phyloP scores from a whole-genome alignment of 2,329 filamentous ascomycete genomes.

The Aspergillus unguis region DNA sequence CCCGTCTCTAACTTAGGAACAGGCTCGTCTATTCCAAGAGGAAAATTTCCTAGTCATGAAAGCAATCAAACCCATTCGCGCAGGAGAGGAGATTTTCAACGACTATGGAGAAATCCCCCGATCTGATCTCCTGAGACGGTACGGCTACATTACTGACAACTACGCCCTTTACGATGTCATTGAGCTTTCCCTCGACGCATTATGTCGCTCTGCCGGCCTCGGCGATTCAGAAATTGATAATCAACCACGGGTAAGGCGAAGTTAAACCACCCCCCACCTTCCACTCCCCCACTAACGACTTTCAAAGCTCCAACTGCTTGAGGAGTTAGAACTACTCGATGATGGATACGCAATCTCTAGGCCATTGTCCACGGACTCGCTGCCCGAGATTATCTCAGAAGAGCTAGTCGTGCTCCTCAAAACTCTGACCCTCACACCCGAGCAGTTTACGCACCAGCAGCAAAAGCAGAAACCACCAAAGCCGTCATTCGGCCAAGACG shows the following conservation, averaged over 20 bases:
- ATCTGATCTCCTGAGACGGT: slow-evolving; percentile 76
- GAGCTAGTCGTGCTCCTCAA: slow-evolving; percentile 40
- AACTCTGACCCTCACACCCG: slow-evolving; percentile 30
- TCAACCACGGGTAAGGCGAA: slow-evolving; percentile 30
- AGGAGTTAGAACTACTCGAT: slow-evolving; percentile 63
- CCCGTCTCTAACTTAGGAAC: slow-evolving; percentile 5
- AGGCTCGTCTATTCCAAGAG: slow-evolving; percentile 61
- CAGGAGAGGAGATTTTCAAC: slow-evolving; percentile 77
- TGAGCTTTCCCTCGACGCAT: slow-evolving; percentile 64
- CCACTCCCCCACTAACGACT: not conserved
- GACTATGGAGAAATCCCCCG: slow-evolving; percentile 84
- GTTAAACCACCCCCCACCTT: not conserved
- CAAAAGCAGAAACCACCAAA: slow-evolving; percentile 39
- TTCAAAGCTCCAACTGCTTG: slow-evolving; percentile 52
- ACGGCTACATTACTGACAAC: slow-evolving; percentile 79
- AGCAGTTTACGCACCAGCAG: slow-evolving; percentile 32
- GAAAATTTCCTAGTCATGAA: slow-evolving; percentile 65
- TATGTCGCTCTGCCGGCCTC: slow-evolving; percentile 46
- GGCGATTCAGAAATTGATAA: slow-evolving; percentile 25
- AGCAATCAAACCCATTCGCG: slow-evolving; percentile 63
- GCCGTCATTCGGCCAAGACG: slow-evolving; percentile 24
- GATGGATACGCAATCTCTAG: slow-evolving; percentile 65
- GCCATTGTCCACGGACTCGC: slow-evolving; percentile 24
- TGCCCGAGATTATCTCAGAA: slow-evolving; percentile 37
- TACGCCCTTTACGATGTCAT: slow-evolving; percentile 79